phyloP scores from a whole-genome alignment of 257 asterid species.

The Solanum sejunctum region DNA sequence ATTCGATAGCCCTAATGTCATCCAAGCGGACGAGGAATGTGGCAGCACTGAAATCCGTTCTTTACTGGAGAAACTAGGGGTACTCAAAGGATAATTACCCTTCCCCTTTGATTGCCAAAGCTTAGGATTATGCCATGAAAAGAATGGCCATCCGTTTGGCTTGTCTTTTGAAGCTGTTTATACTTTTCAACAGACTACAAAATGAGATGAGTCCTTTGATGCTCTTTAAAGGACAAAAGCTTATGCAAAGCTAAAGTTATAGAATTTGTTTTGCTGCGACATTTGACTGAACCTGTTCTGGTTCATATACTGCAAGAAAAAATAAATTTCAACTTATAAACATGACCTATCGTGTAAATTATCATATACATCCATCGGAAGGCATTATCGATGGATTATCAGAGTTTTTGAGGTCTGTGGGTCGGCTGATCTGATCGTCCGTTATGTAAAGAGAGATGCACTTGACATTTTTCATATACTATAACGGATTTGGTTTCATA shows the following conservation, averaged over 20 bases:
- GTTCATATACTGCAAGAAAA: neutral
- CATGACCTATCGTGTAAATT: neutral
- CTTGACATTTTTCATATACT: neutral
- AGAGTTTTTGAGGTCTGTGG: neutral
- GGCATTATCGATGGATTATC: neutral
- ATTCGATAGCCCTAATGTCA: constrained; percentile 55
- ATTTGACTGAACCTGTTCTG: neutral
- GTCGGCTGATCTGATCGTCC: neutral
- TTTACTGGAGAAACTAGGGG: constrained; percentile 33
- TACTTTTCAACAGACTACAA: neutral
- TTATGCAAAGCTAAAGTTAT: neutral
- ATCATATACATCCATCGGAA: neutral
- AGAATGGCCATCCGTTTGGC: neutral
- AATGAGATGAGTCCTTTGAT: neutral
- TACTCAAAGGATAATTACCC: constrained; percentile 22
- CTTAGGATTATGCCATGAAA: neutral
- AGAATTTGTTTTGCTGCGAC: neutral
- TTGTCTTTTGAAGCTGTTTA: neutral
- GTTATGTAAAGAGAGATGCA: neutral
- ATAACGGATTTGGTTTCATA: neutral
- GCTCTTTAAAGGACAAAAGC: neutral
- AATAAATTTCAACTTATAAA: neutral
- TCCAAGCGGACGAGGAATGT: constrained; percentile 36
- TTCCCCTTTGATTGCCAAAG: neutral
- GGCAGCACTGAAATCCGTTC: constrained; percentile 39